Evolutionary conservation across 1,139 yeast genomes (phyloP), one percentile per base, ranked within the genome.

Genomic region (Suhomyces yuchorum): DNA sequence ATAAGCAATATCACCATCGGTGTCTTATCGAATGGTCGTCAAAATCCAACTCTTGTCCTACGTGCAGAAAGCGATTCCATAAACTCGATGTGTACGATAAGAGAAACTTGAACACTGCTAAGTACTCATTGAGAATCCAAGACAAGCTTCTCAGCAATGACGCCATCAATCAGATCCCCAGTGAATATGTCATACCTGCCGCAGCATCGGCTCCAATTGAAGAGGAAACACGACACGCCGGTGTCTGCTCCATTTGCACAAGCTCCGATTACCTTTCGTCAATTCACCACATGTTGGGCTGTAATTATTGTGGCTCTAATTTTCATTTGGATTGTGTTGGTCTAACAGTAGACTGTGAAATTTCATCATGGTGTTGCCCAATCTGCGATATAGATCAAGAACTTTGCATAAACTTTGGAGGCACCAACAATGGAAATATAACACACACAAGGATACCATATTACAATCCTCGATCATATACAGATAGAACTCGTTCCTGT

Each of bases 41-140:
- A 24, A 70, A 71, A 40, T 75, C 82, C 34, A 78, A 78, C 58
- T 70, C 76, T 40, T 80, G 84, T 55, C 84, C 84, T 2, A 77
- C 78, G 1, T 80, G 84, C 58, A 73, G 84, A 22, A 58, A 61
- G 40, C 57, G 61, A 19, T 75, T 64, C 56, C 58, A 70, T 51
- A 56, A 58, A 45, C 62, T 74, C 39, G 63, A 61, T 40, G 58
- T 66, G 32, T 58, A 54, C 28, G 50, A 48, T 5, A 41, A 48
- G 15, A 40, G 44, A 9, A 40, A 42, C 4, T 54, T 57, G 8
- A 30, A 23, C 6, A 3, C 37, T 4, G 23, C 26, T 15, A 33
- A 48, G 52, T 23, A 28, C 39, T 40, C 48, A 23, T 14, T 68
- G 8, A 34, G 51, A 1, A 66, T 75, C 4, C 59, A 68, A 45